Conservation (phyloP, 1,284 basidiomycete species). For the Cryptococcus amylolentus region DNA sequence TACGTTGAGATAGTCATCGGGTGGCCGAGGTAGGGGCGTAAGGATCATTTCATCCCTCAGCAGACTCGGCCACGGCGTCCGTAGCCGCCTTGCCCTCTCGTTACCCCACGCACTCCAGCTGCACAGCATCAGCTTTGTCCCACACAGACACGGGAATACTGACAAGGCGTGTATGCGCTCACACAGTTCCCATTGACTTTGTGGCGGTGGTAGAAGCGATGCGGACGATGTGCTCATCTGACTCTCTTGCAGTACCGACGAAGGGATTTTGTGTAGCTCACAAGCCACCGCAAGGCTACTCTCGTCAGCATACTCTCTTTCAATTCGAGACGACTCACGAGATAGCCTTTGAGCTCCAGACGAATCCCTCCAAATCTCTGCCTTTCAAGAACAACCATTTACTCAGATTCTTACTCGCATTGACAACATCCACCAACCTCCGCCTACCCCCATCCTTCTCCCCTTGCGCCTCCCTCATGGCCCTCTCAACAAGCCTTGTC, state of each 20-base stretch:
- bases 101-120: constrained; percentile 35
- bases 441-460: constrained; percentile 1
- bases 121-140: background rate
- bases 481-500: constrained; percentile 17
- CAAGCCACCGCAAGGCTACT: constrained; percentile 19
- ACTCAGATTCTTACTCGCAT: constrained; percentile 21
- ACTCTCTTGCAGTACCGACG: constrained; percentile 3
- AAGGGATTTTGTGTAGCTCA: constrained; percentile 22
- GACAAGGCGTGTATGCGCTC: constrained; percentile 34
- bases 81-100: constrained; percentile 14
- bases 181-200: constrained; percentile 20
- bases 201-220: constrained; percentile 18
- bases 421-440: constrained; percentile 26
- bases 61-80: constrained; percentile 14
- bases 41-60: constrained; percentile 20
- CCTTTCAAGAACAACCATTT: constrained; percentile 25
- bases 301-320: background rate
- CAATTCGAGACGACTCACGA: constrained; percentile 12
- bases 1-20: constrained; percentile 16
- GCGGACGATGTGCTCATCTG: background rate
- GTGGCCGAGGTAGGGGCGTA: constrained; percentile 23
- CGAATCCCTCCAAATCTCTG: constrained; percentile 20
- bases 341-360: constrained; percentile 10
- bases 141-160: constrained; percentile 3
- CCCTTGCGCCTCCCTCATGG: constrained; percentile 9